phyloP scores from a whole-genome alignment of 805 yeast genomes.

The Hemisphaericaspora nanyangensis region DNA sequence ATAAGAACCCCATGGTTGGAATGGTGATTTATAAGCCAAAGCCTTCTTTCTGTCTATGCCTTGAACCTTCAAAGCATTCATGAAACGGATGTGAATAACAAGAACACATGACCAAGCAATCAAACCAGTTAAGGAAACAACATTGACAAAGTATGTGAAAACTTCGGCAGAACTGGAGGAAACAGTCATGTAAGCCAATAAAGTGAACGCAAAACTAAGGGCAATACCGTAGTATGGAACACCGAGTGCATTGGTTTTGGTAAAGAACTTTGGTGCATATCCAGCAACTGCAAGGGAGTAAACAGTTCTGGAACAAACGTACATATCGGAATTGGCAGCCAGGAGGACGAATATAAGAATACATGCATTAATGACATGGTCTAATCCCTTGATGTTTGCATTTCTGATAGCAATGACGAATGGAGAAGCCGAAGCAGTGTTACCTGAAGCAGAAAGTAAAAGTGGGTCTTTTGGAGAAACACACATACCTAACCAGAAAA shows the following conservation, averaged over 20 bases:
- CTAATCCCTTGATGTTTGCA: conserved; percentile 62
- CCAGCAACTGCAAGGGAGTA: conserved; percentile 72
- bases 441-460: conserved; percentile 49
- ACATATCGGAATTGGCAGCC: conserved; percentile 77
- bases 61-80: conserved; percentile 63
- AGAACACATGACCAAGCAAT: conserved; percentile 72
- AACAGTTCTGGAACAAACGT: conserved; percentile 71
- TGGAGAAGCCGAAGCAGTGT: conserved; percentile 73
- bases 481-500: conserved; percentile 63
- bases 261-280: conserved; percentile 66
- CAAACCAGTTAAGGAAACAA: conserved; percentile 72
- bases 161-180: conserved; percentile 52
- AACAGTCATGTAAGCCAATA: conserved; percentile 68
- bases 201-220: conserved; percentile 51
- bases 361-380: conserved; percentile 74
- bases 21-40: conserved; percentile 61
- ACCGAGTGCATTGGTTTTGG: conserved; percentile 64
- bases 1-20: conserved; percentile 66
- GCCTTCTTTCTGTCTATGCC: conserved; percentile 51
- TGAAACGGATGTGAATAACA: conserved; percentile 63
- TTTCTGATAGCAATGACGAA: conserved; percentile 76
- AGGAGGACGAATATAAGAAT: conserved; percentile 75
- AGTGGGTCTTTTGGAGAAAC: conserved; percentile 56
- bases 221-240: conserved; percentile 62
- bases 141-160: conserved; percentile 69